Percentiles rank a stretch among this genome's conserved stretches.
phyloP scores from a whole-genome alignment of 2,329 filamentous ascomycete genomes.

The Emydomyces testavorans region DNA sequence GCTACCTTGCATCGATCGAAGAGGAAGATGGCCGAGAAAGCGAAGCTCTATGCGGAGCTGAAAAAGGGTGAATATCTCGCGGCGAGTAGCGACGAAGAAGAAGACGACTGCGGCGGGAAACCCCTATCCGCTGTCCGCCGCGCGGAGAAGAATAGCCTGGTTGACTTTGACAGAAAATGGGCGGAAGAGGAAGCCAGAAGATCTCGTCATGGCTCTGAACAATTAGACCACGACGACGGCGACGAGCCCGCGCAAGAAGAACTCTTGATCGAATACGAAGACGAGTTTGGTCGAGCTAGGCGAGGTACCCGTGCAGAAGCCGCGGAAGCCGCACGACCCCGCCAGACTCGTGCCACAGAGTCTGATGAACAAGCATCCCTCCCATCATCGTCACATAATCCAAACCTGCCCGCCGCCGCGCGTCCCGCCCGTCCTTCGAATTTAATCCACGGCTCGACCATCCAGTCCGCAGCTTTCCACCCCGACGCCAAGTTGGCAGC shows the following conservation, averaged over 20 bases:
- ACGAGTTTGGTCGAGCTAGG: slow-evolving; percentile 82
- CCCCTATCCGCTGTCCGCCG: slow-evolving; percentile 15
- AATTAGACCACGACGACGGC: slow-evolving; percentile 26
- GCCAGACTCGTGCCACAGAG: slow-evolving; percentile 3
- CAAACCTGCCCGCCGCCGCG: slow-evolving; percentile 18
- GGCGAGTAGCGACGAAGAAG: slow-evolving; percentile 28
- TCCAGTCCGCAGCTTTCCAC: slow-evolving; percentile 75
- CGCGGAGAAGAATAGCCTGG: slow-evolving; percentile 43
- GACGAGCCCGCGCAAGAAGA: slow-evolving; percentile 40
- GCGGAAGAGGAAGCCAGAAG: slow-evolving; percentile 49
- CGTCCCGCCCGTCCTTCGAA: slow-evolving; percentile 48
- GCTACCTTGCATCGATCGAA: slow-evolving; percentile 54
- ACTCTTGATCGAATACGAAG: slow-evolving; percentile 72
- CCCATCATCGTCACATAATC: slow-evolving; percentile 19
- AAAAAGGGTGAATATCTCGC: slow-evolving; percentile 76
- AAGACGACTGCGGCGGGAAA: slow-evolving; percentile 15
- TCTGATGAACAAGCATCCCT: slow-evolving; percentile 17
- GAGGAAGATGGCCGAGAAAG: slow-evolving; percentile 81
- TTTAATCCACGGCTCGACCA: slow-evolving; percentile 72
- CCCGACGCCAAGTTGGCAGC: slow-evolving; percentile 52
- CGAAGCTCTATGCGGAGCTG: slow-evolving; percentile 74
- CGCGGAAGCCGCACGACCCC: slow-evolving; percentile 43
- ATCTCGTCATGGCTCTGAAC: slow-evolving; percentile 8
- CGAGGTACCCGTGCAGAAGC: slow-evolving; percentile 60
- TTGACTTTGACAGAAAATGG: slow-evolving; percentile 97